Evolutionary conservation across 495 filamentous ascomycete genomes (phyloP), one percentile per base, ranked within the genome.

Genomic region (Polyplosphaeria fusca): DNA sequence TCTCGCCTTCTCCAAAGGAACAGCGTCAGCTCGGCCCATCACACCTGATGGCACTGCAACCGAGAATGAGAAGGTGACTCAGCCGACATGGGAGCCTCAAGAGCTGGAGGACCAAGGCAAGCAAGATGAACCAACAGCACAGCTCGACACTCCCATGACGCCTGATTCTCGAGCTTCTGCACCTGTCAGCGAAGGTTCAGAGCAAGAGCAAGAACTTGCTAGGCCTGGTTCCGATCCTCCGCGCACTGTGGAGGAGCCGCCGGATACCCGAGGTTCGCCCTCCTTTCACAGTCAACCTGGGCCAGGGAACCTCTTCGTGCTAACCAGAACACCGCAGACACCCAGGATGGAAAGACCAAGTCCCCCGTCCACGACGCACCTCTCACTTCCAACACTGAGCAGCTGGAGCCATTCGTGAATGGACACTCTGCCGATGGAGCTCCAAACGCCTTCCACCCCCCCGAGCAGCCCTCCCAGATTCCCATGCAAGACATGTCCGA

Each of bases 151-250:
- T 11, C 63, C 59, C n/a, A 53, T 47, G 11, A 66, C 63, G 11
- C 63, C 63, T 7, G 49, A 66, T 5, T 66, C 63, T 26, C 54
- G 48, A 23, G 49, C 51, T 0, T 66, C 55, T 12, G 51, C 24
- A 24, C n/a, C n/a, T n/a, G n/a, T n/a, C n/a, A n/a, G n/a, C n/a
- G n/a, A n/a, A n/a, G n/a, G n/a, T n/a, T n/a, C n/a, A n/a, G n/a
- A n/a, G n/a, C n/a, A n/a, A n/a, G n/a, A n/a, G n/a, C n/a, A n/a
- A n/a, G n/a, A n/a, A n/a, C n/a, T n/a, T 32, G 49, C 28, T 16
- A 55, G 24, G 32, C 56, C 61, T n/a, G 42, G 32, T 3, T 27
- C 23, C 7, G 38, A 40, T 7, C 12, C 37, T 5, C 43, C n/a
- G 5, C 32, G 42, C 35, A 18, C 16, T 14, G 4, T 22, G 4